Percentiles rank a stretch among this genome's conserved stretches.
These are phyloP conservation scores for Starmerella etchellsii DNA, from an alignment of 805 yeast species.

Conservation along the genomic window DNA sequence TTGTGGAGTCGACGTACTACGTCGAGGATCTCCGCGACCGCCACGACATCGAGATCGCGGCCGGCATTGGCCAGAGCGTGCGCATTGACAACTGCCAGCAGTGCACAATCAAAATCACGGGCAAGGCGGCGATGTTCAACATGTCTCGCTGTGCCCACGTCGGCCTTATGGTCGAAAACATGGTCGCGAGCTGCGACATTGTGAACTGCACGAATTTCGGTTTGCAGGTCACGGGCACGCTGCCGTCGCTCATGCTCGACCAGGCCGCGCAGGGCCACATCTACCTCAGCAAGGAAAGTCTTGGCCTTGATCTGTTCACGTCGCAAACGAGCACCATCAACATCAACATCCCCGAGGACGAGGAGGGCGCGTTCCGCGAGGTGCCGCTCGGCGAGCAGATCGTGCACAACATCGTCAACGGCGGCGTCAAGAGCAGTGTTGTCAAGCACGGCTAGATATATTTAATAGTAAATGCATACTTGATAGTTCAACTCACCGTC, in stretches of 20 bases:
- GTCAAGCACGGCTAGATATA: conserved; percentile 13
- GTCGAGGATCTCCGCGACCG: conserved; percentile 61
- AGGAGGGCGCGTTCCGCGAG: conserved; percentile 61
- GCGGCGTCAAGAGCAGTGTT: conserved; percentile 44
- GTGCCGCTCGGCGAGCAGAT: conserved; percentile 85
- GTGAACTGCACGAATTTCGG: conserved; percentile 74
- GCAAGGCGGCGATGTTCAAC: conserved; percentile 83
- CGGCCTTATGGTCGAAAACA: conserved; percentile 70
- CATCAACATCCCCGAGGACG: conserved; percentile 62
- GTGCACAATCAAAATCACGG: conserved; percentile 67
- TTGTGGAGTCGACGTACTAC: conserved; percentile 80
- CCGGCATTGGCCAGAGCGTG: conserved; percentile 74
- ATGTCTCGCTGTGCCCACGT: conserved; percentile 57
- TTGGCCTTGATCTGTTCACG: conserved; percentile 66
- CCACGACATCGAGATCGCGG: conserved; percentile 59
- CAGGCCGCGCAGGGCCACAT: conserved; percentile 77
- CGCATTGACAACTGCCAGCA: conserved; percentile 73
- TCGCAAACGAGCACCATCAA: conserved; percentile 78
- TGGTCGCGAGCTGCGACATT: conserved; percentile 78
- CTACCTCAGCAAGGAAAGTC: conserved; percentile 60
- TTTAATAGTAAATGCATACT: neutral
- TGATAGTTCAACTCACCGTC: neutral
- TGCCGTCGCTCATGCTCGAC: conserved; percentile 78
- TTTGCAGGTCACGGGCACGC: conserved; percentile 66
- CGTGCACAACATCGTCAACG: conserved; percentile 50